Evolutionary conservation across 495 filamentous ascomycete genomes (phyloP), one percentile per base, ranked within the genome.

Genomic region (Talaromyces adpressus): DNA sequence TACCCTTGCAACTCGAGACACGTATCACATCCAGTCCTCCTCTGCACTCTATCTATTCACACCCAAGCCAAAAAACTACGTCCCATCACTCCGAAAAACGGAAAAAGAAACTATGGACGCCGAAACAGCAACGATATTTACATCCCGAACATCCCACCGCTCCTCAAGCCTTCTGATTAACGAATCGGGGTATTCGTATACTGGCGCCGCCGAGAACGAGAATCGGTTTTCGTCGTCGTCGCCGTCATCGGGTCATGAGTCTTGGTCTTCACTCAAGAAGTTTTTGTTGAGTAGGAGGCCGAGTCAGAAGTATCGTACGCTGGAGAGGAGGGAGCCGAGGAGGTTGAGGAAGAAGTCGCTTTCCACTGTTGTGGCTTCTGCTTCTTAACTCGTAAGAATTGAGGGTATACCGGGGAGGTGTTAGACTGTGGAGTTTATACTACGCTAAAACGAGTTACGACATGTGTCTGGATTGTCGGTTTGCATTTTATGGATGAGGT

Each of bases 301-400:
- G 52, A 78, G 72, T 63, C 56, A 34, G 29, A 69, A 72, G 57
- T 80, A 80, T 72, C 68, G 70, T 11, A 69, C 78, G 20, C 64
- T 80, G 52, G 77, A 81, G 58, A 67, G 74, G 66, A 67, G 75
- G 66, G 73, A 80, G 66, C 74, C 78, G 59, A 79, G 80, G 67
- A 71, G 78, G 45, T 66, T 78, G 64, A 64, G 79, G 65, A 76
- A 75, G 70, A 57, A 64, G 62, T 64, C 62, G 29, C 62, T 58
- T 36, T 53, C 60, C 29, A 5, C 18, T 25, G 27, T n/a, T 23
- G 18, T 16, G 1, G 6, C 11, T 27, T 47, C 29, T 29, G n/a
- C 12, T 27, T 47, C 32, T 25, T 47, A 60, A 12, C 3, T 1
- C 18, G 12, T 8, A 56, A 25, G 11, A 2, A 12, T n/a, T 22